phyloP scores from a whole-genome alignment of 495 filamentous ascomycete genomes.

The Penicillium mononematosum region DNA sequence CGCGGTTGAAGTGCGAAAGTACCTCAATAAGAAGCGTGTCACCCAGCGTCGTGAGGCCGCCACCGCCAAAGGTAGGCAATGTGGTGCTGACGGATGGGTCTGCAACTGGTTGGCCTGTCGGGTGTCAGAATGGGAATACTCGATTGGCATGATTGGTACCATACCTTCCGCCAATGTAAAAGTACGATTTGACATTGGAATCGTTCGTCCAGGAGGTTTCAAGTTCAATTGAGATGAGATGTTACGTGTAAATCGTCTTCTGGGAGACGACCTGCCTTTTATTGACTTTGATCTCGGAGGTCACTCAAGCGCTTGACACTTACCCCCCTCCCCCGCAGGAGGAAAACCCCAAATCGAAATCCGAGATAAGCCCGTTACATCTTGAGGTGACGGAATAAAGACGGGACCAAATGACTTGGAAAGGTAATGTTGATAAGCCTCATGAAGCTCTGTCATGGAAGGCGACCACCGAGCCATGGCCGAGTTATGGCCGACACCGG shows the following conservation, averaged over 20 bases:
- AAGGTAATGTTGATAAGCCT: too few species aligned
- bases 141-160: neutral
- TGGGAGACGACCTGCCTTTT: neutral
- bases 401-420: neutral
- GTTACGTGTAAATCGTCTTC: neutral
- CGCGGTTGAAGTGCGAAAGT: conserved; percentile 54
- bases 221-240: neutral
- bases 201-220: neutral
- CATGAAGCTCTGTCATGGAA: too few species aligned
- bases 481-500: conserved; percentile 1
- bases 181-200: conserved; percentile 17
- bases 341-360: neutral
- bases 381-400: neutral
- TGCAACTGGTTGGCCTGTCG: conserved; percentile 27
- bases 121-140: conserved; percentile 9
- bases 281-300: neutral
- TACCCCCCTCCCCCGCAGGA: neutral
- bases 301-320: neutral
- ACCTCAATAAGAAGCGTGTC: conserved; percentile 30
- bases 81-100: conserved; percentile 31
- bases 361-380: neutral
- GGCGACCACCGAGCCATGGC: neutral
- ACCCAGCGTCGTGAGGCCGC: conserved; percentile 26
- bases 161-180: conserved; percentile 30
- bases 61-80: conserved; percentile 30